Percentiles rank a stretch among this genome's conserved stretches.
Conservation (phyloP, 2,329 filamentous ascomycete species). For the Colletotrichum sp. region DNA sequence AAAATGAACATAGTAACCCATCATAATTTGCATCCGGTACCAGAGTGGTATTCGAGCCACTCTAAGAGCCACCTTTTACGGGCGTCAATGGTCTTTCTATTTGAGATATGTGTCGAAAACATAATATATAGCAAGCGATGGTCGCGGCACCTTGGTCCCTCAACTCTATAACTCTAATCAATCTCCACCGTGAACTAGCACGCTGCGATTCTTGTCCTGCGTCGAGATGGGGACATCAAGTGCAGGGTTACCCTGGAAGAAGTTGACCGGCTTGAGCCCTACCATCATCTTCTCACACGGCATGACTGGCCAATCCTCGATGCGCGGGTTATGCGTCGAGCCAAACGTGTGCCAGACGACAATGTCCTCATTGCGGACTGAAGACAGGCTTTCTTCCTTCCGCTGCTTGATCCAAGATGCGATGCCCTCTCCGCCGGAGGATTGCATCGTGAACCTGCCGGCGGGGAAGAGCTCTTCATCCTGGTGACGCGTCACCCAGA, state of each 20-base stretch:
- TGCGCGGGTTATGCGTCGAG: conserved; percentile 68
- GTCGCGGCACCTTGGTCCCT: not conserved
- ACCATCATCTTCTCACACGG: conserved; percentile 62
- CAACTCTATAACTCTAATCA: not conserved
- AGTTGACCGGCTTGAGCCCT: conserved; percentile 57
- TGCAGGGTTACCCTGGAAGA: conserved; percentile 56
- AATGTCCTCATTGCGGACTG: conserved; percentile 52
- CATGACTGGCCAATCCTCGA: conserved; percentile 75
- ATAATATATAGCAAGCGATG: not conserved
- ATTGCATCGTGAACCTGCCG: conserved; percentile 53
- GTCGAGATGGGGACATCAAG: conserved; percentile 52
- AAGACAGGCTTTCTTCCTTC: conserved; percentile 44
- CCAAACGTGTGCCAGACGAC: conserved; percentile 65
- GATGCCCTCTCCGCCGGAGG: conserved; percentile 43
- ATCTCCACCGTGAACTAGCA: conserved; percentile 23
- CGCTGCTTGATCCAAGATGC: conserved; percentile 41
- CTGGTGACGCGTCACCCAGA: conserved; percentile 50
- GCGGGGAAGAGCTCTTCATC: conserved; percentile 49
- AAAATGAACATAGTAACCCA: rapidly evolving
- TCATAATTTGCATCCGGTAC: not conserved
- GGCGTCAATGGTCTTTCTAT: rapidly evolving
- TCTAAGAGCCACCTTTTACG: not conserved
- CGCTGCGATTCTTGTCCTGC: conserved; percentile 38
- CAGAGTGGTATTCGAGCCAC: not conserved
- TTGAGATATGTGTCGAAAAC: not conserved